A percentile compares a stretch with the other conserved stretches of the same genome.
Conservation (phyloP, 2,329 filamentous ascomycete species). For the Fonsecaea nubica region DNA sequence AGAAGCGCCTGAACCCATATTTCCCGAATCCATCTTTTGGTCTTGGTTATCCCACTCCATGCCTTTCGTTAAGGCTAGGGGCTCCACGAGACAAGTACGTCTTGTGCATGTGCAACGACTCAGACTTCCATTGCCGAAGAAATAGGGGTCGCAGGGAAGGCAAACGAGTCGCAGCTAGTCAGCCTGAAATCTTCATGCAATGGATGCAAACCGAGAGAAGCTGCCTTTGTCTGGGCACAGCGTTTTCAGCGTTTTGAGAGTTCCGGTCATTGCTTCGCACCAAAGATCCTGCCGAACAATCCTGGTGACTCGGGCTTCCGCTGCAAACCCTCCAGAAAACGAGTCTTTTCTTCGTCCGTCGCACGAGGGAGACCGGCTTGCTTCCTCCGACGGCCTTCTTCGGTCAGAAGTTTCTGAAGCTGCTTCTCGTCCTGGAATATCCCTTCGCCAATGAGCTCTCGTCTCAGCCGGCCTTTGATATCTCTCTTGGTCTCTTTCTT, state of each 20-base stretch:
- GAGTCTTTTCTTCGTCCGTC: slow-evolving; percentile 12
- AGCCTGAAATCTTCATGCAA: neutral
- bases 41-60: too few relatives aligned
- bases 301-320: neutral
- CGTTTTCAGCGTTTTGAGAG: neutral
- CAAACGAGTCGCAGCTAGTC: neutral
- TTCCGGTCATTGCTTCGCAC: neutral
- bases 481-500: slow-evolving; percentile 12
- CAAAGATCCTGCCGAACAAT: neutral
- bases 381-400: slow-evolving; percentile 18
- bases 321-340: neutral
- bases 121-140: too few relatives aligned
- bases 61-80: too few relatives aligned
- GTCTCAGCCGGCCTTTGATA: slow-evolving; percentile 11
- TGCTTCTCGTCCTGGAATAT: slow-evolving; percentile 11
- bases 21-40: too few relatives aligned
- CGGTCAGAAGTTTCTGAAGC: slow-evolving; percentile 5
- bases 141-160: neutral
- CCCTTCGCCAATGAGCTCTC: slow-evolving; percentile 16
- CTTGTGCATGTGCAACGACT: too few relatives aligned
- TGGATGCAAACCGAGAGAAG: too few relatives aligned
- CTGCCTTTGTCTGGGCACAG: neutral
- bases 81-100: too few relatives aligned
- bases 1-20: too few relatives aligned
- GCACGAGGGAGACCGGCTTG: slow-evolving; percentile 10